Evolutionary conservation across 1,139 yeast species (phyloP).

Genomic region (Geotrichum bryndzae): DNA sequence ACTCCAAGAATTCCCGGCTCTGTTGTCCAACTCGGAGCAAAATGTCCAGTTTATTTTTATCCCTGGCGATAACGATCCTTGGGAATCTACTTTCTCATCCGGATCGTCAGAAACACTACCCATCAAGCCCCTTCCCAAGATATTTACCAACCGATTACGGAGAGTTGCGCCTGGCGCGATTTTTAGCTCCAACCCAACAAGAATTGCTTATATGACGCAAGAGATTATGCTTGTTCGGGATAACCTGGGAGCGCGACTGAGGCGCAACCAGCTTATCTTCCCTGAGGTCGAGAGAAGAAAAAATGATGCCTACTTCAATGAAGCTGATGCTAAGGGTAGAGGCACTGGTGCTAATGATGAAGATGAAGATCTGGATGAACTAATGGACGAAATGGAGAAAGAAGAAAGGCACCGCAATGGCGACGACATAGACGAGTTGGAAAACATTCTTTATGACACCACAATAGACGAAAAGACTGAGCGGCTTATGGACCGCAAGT

Average conservation of each 20-base stretch:
- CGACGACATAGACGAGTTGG: conserved; percentile 13
- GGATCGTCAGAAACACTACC: conserved; percentile 71
- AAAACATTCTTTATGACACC: conserved; percentile 16
- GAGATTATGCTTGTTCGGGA: conserved; percentile 74
- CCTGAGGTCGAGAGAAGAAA: conserved; percentile 33
- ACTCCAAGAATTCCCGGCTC: conserved; percentile 44
- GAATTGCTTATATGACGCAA: conserved; percentile 73
- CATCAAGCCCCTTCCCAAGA: conserved; percentile 58
- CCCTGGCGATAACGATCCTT: conserved; percentile 91
- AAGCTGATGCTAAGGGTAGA: conserved; percentile 10
- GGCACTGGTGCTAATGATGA: conserved; percentile 16
- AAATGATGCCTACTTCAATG: conserved; percentile 22
- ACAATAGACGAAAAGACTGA: conserved; percentile 8
- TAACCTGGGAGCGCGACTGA: conserved; percentile 61
- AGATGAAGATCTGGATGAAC: conserved; percentile 22
- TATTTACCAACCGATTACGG: conserved; percentile 62
- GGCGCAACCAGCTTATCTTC: conserved; percentile 60
- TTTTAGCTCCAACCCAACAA: conserved; percentile 74
- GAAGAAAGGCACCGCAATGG: conserved; percentile 20
- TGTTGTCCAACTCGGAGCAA: conserved; percentile 27
- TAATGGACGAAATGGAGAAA: conserved; percentile 9
- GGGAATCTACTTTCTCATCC: conserved; percentile 69
- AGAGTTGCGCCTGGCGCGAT: conserved; percentile 59
- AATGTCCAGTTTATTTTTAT: conserved; percentile 55
- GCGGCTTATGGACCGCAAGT: conserved; percentile 18